Evolutionary conservation across 768 basidiomycete species (phyloP).

Genomic region (Favolaschia claudopus): DNA sequence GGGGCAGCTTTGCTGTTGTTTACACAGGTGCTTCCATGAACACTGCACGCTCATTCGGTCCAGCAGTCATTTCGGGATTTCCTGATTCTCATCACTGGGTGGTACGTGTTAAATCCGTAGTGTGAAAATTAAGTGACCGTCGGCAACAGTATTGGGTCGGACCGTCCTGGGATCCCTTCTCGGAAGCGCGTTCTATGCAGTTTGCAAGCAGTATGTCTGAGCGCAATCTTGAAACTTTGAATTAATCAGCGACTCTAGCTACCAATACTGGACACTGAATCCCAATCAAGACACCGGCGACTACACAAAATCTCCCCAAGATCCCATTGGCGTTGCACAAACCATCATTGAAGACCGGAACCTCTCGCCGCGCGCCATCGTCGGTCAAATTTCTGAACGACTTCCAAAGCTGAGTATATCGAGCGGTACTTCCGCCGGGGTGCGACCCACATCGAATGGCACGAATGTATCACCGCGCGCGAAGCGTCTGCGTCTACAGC

Average conservation of each 20-base stretch:
- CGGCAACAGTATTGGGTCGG: constrained; percentile 71
- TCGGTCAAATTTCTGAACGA: constrained; percentile 22
- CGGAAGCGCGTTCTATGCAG: constrained; percentile 61
- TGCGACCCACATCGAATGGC: constrained; percentile 14
- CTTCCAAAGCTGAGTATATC: constrained; percentile 20
- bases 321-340: constrained; percentile 36
- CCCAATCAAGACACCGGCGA: constrained; percentile 50
- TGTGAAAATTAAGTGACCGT: constrained; percentile 2
- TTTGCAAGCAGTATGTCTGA: constrained; percentile 64
- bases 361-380: constrained; percentile 8
- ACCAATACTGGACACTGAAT: constrained; percentile 62
- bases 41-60: constrained; percentile 73
- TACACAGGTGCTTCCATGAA: constrained; percentile 77
- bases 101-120: constrained; percentile 44
- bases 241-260: too few species aligned
- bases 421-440: constrained; percentile 8
- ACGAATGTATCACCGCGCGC: not conserved
- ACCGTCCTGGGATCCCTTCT: constrained; percentile 71
- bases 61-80: constrained; percentile 72
- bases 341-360: constrained; percentile 18
- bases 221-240: too few species aligned
- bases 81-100: constrained; percentile 63
- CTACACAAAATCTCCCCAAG: constrained; percentile 47
- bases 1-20: constrained; percentile 59
- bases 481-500: too few species aligned